phyloP scores from a whole-genome alignment of 768 basidiomycete species.

The Pulveroboletus sp. region DNA sequence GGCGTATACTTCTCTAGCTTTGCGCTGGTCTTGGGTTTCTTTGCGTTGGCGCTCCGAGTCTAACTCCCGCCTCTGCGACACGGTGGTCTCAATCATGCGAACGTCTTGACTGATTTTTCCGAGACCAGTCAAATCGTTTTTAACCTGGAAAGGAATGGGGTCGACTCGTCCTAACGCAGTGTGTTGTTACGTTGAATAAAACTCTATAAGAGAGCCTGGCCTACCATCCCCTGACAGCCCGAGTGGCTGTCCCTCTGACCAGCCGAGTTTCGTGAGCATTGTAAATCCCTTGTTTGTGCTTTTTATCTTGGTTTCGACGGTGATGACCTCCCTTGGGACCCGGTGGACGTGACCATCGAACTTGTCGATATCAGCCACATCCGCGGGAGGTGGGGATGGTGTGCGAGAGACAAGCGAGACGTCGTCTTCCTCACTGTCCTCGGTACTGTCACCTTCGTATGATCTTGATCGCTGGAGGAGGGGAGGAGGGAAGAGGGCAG shows the following conservation, averaged over 20 bases:
- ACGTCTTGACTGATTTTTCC: conserved; percentile 78
- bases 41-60: conserved; percentile 79
- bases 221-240: conserved; percentile 74
- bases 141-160: conserved; percentile 77
- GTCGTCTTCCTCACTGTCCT: conserved; percentile 58
- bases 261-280: conserved; percentile 77
- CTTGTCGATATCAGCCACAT: conserved; percentile 54
- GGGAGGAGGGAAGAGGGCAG: conserved; percentile 48
- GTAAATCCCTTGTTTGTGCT: conserved; percentile 76
- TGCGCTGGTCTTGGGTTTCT: conserved; percentile 76
- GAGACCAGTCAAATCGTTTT: conserved; percentile 72
- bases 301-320: conserved; percentile 78
- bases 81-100: conserved; percentile 80
- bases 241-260: conserved; percentile 74
- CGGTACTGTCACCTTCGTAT: conserved; percentile 32
- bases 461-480: conserved; percentile 59
- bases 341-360: conserved; percentile 62
- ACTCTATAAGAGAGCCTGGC: conserved; percentile 3
- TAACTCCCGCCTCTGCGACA: conserved; percentile 72
- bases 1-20: conserved; percentile 57
- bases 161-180: conserved; percentile 63
- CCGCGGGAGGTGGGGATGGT: conserved; percentile 57
- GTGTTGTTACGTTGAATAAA: background rate
- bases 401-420: conserved; percentile 70
- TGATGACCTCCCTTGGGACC: conserved; percentile 59